Base-by-base conservation (phyloP, 331 rosid species). In the Phaseolus coccineus region DNA sequence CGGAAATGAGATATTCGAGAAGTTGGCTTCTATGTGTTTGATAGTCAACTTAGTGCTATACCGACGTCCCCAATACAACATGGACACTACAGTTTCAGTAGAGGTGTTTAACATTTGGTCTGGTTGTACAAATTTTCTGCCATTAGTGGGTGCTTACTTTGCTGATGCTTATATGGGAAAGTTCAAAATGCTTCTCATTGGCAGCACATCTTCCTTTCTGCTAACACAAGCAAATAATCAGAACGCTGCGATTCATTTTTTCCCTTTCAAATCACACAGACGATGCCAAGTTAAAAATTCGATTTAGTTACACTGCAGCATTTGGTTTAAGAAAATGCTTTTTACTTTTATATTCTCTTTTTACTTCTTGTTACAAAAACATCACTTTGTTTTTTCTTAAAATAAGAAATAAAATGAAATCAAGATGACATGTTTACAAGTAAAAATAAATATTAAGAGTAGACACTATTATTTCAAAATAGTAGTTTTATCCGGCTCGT, bases 1-100 rank as follows among this genome's bases (percentile, higher is more conserved):
- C 90, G 96, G 83, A 22, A 92, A 86, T 14, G 91, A 92, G 87
- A 86, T 96, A 15, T 90, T 90, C 10, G 92, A 92, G 90, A 92
- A 90, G 77, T 37, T 92, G 89, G 96, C 94, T 10, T 78, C 92
- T 4, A 87, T 89, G 96, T 81, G 97, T 62, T 74, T 90, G 88
- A 76, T 89, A 42, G 87, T 85, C 2, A 89, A 89, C 58, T 66
- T 87, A 67, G 77, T 87, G 48, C 48, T 90, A 46, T 89, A 92
- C 83, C 77, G 90, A 62, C 86, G 83, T 50, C 83, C 89, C 7
- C 84, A 83, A 85, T 90, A 86, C 79, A 84, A 92, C 82, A 55
- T 92, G 71, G 92, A 86, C 9, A 80, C 72, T 1, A 86, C 86
- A 35, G 24, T 15, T 72, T 83, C 92, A 4, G 85, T 84, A 27